Evolutionary conservation across 306 rosid genomes (phyloP).

Genomic region (Prunus mume): DNA sequence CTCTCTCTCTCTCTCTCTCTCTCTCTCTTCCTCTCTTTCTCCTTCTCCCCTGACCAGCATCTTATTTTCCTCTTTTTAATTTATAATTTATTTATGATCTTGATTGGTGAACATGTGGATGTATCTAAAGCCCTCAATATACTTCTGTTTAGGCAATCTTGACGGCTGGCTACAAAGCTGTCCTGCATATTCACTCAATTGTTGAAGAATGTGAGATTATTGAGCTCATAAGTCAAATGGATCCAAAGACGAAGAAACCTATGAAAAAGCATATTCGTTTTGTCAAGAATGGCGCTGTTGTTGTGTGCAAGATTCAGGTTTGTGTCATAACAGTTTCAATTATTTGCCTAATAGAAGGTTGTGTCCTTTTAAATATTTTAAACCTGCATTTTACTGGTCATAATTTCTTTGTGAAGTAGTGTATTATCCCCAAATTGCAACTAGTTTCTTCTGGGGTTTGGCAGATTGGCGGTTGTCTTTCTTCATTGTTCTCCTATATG

Average conservation of each 20-base stretch:
- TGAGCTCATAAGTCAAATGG: conserved; percentile 84
- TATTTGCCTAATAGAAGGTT: background rate
- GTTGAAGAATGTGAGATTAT: conserved; percentile 99
- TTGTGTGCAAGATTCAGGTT: conserved; percentile 91
- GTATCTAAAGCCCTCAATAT: conserved; percentile 12
- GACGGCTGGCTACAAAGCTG: conserved; percentile 99
- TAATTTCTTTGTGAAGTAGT: background rate
- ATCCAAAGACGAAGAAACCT: conserved; percentile 84
- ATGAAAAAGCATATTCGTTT: conserved; percentile 78
- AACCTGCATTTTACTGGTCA: background rate
- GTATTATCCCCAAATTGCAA: background rate
- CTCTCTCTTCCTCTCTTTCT: background rate
- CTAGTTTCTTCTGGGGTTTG: background rate
- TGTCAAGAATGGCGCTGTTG: conserved; percentile 87
- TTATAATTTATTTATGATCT: background rate
- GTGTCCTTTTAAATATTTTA: background rate
- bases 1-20: background rate
- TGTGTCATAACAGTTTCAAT: background rate
- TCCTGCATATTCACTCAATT: conserved; percentile 84
- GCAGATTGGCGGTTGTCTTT: background rate
- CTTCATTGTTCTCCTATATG: background rate
- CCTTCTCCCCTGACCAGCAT: background rate
- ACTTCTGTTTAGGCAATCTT: conserved; percentile 72
- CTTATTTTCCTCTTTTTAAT: background rate
- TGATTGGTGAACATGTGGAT: background rate